Evolutionary conservation across 1,284 basidiomycete genomes (phyloP).

Genomic region (Boletus nobilissimus): DNA sequence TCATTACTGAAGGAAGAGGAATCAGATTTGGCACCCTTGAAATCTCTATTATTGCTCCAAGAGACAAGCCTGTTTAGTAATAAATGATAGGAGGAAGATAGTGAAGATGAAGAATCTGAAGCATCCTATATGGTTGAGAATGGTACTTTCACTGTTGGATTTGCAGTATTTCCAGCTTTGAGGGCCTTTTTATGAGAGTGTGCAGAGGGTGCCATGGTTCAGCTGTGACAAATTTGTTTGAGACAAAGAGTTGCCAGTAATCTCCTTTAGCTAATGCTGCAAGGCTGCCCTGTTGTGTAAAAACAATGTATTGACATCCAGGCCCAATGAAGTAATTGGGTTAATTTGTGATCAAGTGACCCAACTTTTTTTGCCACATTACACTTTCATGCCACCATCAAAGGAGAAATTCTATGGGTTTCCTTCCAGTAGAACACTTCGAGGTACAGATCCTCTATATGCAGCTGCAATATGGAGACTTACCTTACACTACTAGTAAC

Average conservation of each 20-base stretch:
- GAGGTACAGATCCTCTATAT: too few species aligned
- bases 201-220: not conserved
- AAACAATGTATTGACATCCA: not conserved
- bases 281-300: not conserved
- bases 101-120: too few species aligned
- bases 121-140: not conserved
- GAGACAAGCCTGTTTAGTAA: not conserved
- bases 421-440: not conserved
- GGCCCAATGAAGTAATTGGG: not conserved
- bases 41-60: not conserved
- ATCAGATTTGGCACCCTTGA: not conserved
- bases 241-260: not conserved
- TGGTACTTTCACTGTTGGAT: too few species aligned
- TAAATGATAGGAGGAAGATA: too few species aligned
- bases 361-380: not conserved
- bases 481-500: not conserved
- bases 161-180: not conserved
- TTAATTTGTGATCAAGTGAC: not conserved
- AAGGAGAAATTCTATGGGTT: not conserved
- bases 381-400: not conserved
- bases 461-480: not conserved
- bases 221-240: not conserved
- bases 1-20: not conserved
- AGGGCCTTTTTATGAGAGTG: not conserved
- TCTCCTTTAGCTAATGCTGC: not conserved